Evolutionary conservation across 441 rosid species (phyloP).

Genomic region (Mallotus repandus): DNA sequence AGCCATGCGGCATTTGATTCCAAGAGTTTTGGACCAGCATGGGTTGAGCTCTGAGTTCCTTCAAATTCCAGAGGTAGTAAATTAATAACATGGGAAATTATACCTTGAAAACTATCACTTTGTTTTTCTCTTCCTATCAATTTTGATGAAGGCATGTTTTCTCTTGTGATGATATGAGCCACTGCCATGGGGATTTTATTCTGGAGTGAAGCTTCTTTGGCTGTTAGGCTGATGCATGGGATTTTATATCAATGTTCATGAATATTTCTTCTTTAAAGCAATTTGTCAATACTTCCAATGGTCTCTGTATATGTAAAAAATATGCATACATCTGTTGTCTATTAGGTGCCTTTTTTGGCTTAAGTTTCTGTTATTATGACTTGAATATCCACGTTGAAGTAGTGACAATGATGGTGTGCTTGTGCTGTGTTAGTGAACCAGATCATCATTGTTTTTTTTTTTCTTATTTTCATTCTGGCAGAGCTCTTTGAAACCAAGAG

Average conservation of each 20-base stretch:
- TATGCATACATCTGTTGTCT: background rate
- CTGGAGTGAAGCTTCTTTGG: background rate
- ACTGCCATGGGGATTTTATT: background rate
- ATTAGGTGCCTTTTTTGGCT: background rate
- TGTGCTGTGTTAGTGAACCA: background rate
- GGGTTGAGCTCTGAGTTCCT: slow-evolving; percentile 91
- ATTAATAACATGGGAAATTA: slow-evolving; percentile 10
- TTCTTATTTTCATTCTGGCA: background rate
- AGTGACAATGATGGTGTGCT: background rate
- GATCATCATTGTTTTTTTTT: background rate
- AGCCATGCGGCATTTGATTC: slow-evolving; percentile 90
- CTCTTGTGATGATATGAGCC: background rate
- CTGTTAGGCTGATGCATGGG: background rate
- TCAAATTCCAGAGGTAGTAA: slow-evolving; percentile 89
- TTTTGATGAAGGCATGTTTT: background rate
- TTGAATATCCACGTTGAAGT: background rate
- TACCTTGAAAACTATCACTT: background rate
- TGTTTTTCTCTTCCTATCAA: background rate
- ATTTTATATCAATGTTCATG: background rate
- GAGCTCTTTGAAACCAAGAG: background rate
- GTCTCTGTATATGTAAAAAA: background rate
- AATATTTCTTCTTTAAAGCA: slow-evolving; percentile 3
- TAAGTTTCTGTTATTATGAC: background rate
- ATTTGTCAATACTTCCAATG: background rate
- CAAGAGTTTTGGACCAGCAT: slow-evolving; percentile 94